These are phyloP conservation scores for Chlamydomonas asymmetrica DNA, from an alignment of 139 green algal species.

Conservation along the genomic window DNA sequence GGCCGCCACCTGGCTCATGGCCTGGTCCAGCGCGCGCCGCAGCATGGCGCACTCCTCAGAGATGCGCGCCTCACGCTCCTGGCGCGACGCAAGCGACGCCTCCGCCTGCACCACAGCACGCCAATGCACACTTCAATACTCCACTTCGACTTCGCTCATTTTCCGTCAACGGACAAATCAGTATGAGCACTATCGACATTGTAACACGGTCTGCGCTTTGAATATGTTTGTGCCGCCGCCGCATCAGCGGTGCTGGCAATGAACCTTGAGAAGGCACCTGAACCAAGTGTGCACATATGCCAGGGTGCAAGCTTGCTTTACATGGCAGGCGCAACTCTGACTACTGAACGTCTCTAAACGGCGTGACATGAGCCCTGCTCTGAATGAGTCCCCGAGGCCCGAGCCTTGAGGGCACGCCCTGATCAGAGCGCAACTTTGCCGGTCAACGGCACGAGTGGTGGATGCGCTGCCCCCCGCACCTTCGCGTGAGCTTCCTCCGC, in stretches of 20 bases:
- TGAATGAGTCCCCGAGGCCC: not conserved
- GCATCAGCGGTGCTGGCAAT: not conserved
- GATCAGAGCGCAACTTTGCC: slow-evolving; percentile 1
- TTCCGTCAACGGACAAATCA: not conserved
- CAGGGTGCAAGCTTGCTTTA: no score
- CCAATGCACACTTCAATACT: no score
- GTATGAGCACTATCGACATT: no score
- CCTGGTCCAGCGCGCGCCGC: slow-evolving; percentile 44
- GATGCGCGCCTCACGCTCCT: slow-evolving; percentile 8
- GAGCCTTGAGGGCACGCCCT: not conserved
- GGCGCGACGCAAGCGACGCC: not conserved
- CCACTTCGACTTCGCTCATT: no score
- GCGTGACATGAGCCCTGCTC: no score
- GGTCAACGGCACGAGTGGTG: not conserved
- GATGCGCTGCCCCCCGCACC: slow-evolving; percentile 3
- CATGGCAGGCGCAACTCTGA: not conserved
- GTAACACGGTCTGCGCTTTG: no score
- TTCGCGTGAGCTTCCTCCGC: slow-evolving; percentile 13
- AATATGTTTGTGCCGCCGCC: not conserved
- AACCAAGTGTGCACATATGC: no score
- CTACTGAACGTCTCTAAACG: not conserved
- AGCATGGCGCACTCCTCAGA: slow-evolving; percentile 62
- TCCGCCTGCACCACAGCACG: no score
- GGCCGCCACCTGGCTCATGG: slow-evolving; percentile 26
- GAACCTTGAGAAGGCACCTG: no score